phyloP scores from a whole-genome alignment of 805 yeast genomes.

The Danielia reshetovae region DNA sequence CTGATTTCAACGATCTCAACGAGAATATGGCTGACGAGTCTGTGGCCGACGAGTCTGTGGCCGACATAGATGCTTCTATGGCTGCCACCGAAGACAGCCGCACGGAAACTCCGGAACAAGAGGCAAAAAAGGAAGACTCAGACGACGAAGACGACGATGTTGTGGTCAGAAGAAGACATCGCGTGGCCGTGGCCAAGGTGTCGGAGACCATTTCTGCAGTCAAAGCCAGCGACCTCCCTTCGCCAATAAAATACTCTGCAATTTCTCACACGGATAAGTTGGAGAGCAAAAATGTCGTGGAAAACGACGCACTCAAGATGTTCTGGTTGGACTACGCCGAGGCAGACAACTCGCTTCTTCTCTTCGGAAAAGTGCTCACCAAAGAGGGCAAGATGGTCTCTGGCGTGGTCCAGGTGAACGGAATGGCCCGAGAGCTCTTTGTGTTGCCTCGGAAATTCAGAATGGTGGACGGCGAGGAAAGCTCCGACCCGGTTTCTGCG shows the following conservation, averaged over 20 bases:
- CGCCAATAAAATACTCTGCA: constrained; percentile 20
- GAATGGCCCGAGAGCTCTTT: constrained; percentile 65
- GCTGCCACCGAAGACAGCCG: constrained; percentile 2
- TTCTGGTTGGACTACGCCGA: constrained; percentile 91
- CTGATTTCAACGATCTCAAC: too few species aligned
- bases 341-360: constrained; percentile 58
- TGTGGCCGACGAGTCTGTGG: constrained; percentile 10
- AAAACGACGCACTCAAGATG: constrained; percentile 55
- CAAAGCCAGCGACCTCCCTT: constrained; percentile 24
- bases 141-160: constrained; percentile 57
- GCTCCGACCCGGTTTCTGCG: constrained; percentile 40
- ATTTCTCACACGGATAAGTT: constrained; percentile 32
- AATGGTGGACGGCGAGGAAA: constrained; percentile 38
- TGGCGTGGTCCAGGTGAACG: constrained; percentile 70
- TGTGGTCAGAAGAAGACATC: constrained; percentile 50
- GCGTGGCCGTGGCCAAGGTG: constrained; percentile 41
- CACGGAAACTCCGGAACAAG: constrained; percentile 1
- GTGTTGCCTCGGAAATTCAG: constrained; percentile 65
- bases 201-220: constrained; percentile 38
- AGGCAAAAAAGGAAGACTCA: constrained; percentile 15
- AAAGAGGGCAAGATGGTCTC: constrained; percentile 59
- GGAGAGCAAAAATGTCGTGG: constrained; percentile 14
- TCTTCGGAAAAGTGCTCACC: constrained; percentile 78
- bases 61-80: constrained; percentile 6
- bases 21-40: too few species aligned